Base-by-base conservation (phyloP, 2,329 filamentous ascomycete genomes). In the Scopulariopsis brevicaulis region DNA sequence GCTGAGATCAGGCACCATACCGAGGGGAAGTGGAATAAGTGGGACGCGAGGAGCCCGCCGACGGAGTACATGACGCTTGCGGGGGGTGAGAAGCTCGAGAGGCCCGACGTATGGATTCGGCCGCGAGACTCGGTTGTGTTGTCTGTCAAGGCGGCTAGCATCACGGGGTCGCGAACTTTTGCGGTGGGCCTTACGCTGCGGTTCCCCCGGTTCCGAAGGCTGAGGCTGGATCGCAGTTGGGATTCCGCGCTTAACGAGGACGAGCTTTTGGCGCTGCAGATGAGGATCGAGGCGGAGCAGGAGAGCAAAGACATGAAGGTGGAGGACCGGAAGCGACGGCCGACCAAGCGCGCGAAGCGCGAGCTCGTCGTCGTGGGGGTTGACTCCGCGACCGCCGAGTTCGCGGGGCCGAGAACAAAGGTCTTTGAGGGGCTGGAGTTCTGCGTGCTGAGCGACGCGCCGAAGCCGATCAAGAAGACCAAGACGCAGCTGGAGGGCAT, bases 31-130 rank as follows among this genome's bases (percentile, higher is more conserved):
- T 99, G 94, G 94, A 79, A 80, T 14, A 82, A 89, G 35, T 99
- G 91, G 90, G 86, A 96, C 68, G 67, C 77, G 0, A 86, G 83
- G 62, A 85, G 82, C 50, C 90, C 92, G 1, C 93, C 94, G 0
- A 84, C 77, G 1, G 77, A 88, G 58, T 90, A 85, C 67, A 85
- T 99, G 59, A 87, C 92, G 65, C 81, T 97, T 1, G 92, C 84
- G 3, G 90, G 91, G 11, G 87, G 87, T 14, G 76, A 79, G 10
- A 87, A 94, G 65, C 77, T 81, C 61, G 93, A 97, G 70, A 77
- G 79, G 53, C 94, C 94, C 0, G 93, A 99, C 66, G 82, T 92
- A 57, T 99, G 92, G 92, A 97, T 99, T 66, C 85, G 87, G 37
- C 91, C 94, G 0, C 84, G 82, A 56, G 89, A 97, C 60, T 96